These are phyloP conservation scores for Starmera amethionina DNA, from an alignment of 805 yeast species.

Conservation along the genomic window DNA sequence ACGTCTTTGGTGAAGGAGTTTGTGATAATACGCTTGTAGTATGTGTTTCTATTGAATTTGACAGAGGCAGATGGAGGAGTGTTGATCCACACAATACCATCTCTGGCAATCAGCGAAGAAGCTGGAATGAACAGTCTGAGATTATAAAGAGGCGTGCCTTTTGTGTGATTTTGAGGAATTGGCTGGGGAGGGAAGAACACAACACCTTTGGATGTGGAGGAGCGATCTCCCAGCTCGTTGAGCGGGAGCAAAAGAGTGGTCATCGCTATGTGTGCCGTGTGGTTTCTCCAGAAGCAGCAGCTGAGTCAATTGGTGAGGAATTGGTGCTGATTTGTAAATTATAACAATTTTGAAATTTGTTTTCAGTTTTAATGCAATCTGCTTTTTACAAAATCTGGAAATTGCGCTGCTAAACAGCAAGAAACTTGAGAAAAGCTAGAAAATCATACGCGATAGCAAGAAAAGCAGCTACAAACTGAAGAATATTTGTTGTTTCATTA, in stretches of 20 bases:
- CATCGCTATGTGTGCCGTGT: slow-evolving; percentile 4
- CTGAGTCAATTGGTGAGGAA: too few species aligned
- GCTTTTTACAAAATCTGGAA: too few species aligned
- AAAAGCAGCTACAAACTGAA: too few species aligned
- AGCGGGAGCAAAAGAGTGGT: slow-evolving; percentile 25
- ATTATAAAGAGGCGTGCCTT: slow-evolving; percentile 34
- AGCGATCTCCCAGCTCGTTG: slow-evolving; percentile 24
- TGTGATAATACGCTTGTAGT: slow-evolving; percentile 38
- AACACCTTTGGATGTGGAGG: slow-evolving; percentile 27
- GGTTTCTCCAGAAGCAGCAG: too few species aligned
- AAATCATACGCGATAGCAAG: too few species aligned
- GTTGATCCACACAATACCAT: slow-evolving; percentile 68
- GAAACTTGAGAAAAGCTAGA: too few species aligned
- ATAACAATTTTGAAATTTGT: too few species aligned
- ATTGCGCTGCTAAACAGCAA: too few species aligned
- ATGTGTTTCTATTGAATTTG: slow-evolving; percentile 47
- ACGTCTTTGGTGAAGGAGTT: slow-evolving; percentile 59
- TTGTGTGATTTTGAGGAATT: slow-evolving; percentile 22
- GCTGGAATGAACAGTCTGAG: slow-evolving; percentile 64
- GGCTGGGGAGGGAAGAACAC: slow-evolving; percentile 29
- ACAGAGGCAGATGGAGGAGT: slow-evolving; percentile 39
- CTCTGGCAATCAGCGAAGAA: slow-evolving; percentile 60
- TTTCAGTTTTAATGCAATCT: too few species aligned
- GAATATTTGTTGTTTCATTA: too few species aligned
- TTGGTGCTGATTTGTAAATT: too few species aligned